Percentiles rank a stretch among this genome's conserved stretches.
These are phyloP conservation scores for Cercophora samala DNA, from an alignment of 495 filamentous ascomycete genomes.

Conservation along the genomic window DNA sequence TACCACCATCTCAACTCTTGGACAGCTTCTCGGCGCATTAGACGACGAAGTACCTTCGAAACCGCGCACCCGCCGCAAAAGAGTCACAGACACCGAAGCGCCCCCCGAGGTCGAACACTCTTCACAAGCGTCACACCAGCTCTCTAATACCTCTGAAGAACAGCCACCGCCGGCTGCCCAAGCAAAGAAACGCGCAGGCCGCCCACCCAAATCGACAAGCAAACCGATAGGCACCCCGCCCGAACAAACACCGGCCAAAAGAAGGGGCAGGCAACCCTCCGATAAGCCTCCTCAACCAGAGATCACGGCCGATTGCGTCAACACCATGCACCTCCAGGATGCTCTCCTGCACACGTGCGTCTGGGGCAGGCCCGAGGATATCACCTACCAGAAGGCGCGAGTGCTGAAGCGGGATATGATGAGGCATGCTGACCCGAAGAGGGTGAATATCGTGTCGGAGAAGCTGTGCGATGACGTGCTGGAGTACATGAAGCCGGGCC, in stretches of 20 bases:
- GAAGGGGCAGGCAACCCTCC: neutral
- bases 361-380: neutral
- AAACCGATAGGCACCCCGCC: neutral
- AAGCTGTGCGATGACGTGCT: conserved; percentile 52
- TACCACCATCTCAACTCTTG: neutral
- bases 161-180: neutral
- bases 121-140: neutral
- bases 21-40: neutral
- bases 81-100: neutral
- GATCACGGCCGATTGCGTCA: neutral
- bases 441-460: conserved; percentile 56
- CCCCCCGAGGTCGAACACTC: neutral
- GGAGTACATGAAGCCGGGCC: conserved; percentile 41
- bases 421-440: conserved; percentile 15
- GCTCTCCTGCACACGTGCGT: neutral
- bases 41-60: neutral
- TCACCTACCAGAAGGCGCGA: too few relatives aligned
- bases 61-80: neutral
- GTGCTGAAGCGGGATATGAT: neutral
- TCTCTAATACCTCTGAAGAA: neutral
- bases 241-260: neutral
- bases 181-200: neutral
- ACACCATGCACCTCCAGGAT: neutral
- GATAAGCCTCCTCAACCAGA: neutral
- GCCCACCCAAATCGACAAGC: neutral